Evolutionary conservation across 768 basidiomycete genomes (phyloP).

Genomic region (Cystobasidium ongulense): DNA sequence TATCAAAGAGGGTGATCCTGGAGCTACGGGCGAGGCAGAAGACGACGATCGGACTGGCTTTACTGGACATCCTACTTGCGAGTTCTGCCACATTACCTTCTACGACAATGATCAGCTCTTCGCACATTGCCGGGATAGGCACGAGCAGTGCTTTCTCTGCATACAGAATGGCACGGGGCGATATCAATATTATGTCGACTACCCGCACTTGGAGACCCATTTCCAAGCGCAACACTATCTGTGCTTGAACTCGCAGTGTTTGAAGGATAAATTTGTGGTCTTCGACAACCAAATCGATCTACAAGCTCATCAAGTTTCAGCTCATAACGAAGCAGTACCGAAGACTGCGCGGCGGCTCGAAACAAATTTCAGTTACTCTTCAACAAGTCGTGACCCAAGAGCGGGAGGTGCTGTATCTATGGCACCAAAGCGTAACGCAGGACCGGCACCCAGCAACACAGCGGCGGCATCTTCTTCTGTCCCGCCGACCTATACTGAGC

Average conservation of each 20-base stretch:
- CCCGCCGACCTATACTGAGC: background rate
- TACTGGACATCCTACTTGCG: conserved; percentile 51
- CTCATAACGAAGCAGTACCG: conserved; percentile 60
- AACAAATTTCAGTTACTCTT: conserved; percentile 49
- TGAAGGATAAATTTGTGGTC: conserved; percentile 85
- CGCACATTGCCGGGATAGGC: conserved; percentile 79
- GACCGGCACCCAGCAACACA: background rate
- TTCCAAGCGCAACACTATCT: conserved; percentile 68
- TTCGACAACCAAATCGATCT: conserved; percentile 80
- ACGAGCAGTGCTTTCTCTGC: conserved; percentile 96
- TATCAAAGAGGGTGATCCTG: conserved; percentile 53
- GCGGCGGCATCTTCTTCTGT: conserved; percentile 33
- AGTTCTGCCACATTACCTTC: conserved; percentile 86
- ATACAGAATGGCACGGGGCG: conserved; percentile 59
- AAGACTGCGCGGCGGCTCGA: conserved; percentile 62
- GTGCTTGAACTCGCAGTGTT: conserved; percentile 65
- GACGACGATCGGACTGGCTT: conserved; percentile 33
- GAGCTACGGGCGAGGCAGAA: conserved; percentile 50
- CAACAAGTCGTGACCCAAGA: conserved; percentile 19
- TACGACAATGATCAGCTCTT: conserved; percentile 91
- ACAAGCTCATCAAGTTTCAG: conserved; percentile 80
- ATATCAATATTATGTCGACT: conserved; percentile 63
- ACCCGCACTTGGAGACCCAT: conserved; percentile 83
- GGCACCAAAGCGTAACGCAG: conserved; percentile 2
- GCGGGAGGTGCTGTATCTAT: conserved; percentile 25